Evolutionary conservation across 768 basidiomycete genomes (phyloP).

Genomic region (Naganishia antarctica): DNA sequence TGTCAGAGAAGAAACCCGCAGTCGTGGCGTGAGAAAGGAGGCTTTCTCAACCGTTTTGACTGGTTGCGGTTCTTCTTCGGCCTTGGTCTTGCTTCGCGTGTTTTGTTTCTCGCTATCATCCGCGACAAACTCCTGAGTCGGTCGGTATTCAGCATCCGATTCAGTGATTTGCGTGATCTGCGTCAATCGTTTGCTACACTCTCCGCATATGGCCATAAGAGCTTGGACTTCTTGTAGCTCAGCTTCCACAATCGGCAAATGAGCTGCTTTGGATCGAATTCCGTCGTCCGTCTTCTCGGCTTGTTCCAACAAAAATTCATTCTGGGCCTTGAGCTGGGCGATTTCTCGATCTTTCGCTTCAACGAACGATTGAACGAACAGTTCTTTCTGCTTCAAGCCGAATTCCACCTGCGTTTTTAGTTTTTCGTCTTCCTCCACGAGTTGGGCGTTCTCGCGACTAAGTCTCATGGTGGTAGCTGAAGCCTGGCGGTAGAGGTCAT

Average conservation of each 20-base stretch:
- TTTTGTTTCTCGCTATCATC: not conserved
- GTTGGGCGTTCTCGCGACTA: constrained; percentile 2
- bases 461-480: constrained; percentile 9
- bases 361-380: not conserved
- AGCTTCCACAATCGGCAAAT: not conserved
- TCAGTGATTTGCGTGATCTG: not conserved
- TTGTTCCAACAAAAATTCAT: not conserved
- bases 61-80: not conserved
- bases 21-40: not conserved
- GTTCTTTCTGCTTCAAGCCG: constrained; percentile 12
- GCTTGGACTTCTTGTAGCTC: not conserved
- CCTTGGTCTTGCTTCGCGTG: not conserved
- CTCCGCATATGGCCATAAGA: not conserved
- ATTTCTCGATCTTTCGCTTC: constrained; percentile 16
- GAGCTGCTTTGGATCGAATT: not conserved
- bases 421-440: not conserved
- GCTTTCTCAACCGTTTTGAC: not conserved
- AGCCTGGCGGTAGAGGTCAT: constrained; percentile 11
- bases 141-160: not conserved
- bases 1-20: not conserved
- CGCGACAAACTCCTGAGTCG: not conserved
- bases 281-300: not conserved
- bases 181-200: not conserved
- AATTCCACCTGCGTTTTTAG: not conserved
- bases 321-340: not conserved